phyloP scores from a whole-genome alignment of 2,329 filamentous ascomycete species.

The Seiridium cupressi region DNA sequence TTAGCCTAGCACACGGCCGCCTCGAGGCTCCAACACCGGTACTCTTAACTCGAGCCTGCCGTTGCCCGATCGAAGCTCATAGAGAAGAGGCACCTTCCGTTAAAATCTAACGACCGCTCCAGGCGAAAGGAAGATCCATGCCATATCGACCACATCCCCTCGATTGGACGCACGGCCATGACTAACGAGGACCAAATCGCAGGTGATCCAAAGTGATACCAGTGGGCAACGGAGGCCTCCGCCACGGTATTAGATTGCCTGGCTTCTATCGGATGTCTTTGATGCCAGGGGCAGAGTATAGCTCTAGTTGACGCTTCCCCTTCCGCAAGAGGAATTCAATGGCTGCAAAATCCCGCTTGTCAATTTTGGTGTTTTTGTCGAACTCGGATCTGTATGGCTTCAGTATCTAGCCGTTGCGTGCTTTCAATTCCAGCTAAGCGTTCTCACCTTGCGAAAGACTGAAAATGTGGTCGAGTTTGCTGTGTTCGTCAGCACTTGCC shows the following conservation, averaged over 20 bases:
- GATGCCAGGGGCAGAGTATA: slow-evolving; percentile 77
- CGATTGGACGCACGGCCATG: no score
- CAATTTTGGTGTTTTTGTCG: slow-evolving; percentile 62
- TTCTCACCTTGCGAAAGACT: slow-evolving; percentile 59
- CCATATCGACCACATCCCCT: no score
- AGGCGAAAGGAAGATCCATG: no score
- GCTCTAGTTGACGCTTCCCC: slow-evolving; percentile 77
- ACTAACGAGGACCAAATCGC: no score
- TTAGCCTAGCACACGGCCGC: no score
- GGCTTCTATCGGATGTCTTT: slow-evolving; percentile 61
- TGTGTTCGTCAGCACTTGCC: slow-evolving; percentile 24
- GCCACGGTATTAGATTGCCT: neutral
- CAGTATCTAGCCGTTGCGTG: neutral
- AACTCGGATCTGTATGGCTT: slow-evolving; percentile 66
- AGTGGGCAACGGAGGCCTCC: neutral
- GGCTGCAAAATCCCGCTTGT: slow-evolving; percentile 82
- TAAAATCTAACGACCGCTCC: no score
- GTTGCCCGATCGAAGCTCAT: no score
- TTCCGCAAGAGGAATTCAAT: slow-evolving; percentile 85
- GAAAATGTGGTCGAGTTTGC: slow-evolving; percentile 60
- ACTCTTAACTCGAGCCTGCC: no score
- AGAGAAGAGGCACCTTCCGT: no score
- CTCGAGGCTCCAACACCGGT: no score
- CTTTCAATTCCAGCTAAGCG: no score
- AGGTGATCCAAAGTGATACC: no score